Conservation (phyloP, 805 yeast genomes). For the Zygoascus biomembranicola region DNA sequence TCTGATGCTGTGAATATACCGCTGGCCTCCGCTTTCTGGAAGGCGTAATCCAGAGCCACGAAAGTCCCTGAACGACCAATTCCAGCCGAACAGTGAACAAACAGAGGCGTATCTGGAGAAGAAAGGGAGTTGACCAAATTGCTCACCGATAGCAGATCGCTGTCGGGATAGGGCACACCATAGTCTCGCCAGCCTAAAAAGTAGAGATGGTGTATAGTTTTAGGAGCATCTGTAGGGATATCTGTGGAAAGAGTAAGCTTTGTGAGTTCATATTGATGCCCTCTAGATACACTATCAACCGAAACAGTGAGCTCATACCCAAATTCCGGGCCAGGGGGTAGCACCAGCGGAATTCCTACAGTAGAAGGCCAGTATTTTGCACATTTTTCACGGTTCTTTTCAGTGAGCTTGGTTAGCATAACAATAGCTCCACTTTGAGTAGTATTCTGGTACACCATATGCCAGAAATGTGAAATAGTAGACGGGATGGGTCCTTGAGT, state of each 20-base stretch:
- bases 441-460: constrained; percentile 63
- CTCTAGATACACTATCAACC: not conserved
- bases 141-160: constrained; percentile 29
- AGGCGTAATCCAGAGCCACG: constrained; percentile 52
- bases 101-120: constrained; percentile 42
- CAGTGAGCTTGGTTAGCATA: constrained; percentile 71
- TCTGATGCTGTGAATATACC: not conserved
- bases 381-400: constrained; percentile 58
- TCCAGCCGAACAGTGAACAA: constrained; percentile 94
- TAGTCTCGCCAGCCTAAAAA: constrained; percentile 78
- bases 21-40: not conserved
- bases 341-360: not conserved
- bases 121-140: constrained; percentile 48
- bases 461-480: constrained; percentile 82
- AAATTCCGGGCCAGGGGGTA: constrained; percentile 27
- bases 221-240: constrained; percentile 8
- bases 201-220: constrained; percentile 53
- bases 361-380: constrained; percentile 73
- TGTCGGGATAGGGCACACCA: constrained; percentile 45
- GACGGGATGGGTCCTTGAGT: constrained; percentile 78
- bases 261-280: constrained; percentile 10
- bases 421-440: constrained; percentile 53
- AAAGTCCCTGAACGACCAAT: constrained; percentile 94
- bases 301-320: constrained; percentile 5
- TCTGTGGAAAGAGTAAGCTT: constrained; percentile 6